Base-by-base conservation (phyloP, 2,329 filamentous ascomycete species). In the Uncinocarpus reesii region DNA sequence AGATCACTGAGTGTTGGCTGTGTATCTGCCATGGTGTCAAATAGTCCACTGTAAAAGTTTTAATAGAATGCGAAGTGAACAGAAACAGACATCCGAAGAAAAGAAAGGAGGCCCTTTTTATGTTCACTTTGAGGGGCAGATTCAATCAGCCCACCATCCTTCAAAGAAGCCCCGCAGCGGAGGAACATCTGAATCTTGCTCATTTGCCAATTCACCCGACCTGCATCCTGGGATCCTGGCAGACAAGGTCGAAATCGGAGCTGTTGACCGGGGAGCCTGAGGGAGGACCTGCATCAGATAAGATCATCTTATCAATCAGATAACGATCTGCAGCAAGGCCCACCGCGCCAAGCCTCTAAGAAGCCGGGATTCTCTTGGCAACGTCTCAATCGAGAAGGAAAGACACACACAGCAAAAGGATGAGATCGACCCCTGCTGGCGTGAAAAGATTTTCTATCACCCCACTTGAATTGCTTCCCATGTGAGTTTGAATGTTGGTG, bases 301-400 rank as follows among this genome's bases (percentile, higher is more conserved):
- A 47, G 44, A 47, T 47, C 21, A 47, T 47, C 44, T 47, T 47
- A 47, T 47, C 44, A 40, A 47, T 47, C 44, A 36, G 42, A 37
- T 36, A 37, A 20, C 13, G 31, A 45, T 45, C 32, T 28, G 20
- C 20, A 16, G 7, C 18, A 8, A 20, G 32, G n/a, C 20, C 31
- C 31, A 36, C 31, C 26, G 36, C 20, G 32, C 31, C 16, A 41
- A 29, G 24, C 3, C 35, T 3, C 7, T 3, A 16, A 37, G n/a
- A 37, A n/a, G n/a, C n/a, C n/a, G n/a, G 2, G 18, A 16, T 21
- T 6, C 21, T 7, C 3, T 21, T 23, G 6, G 20, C 4, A 7
- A 26, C 7, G 35, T 37, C 18, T 23, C 35, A 37, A 23, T 10
- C 21, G 6, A 37, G 13, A 18, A n/a, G 15, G 31, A 21, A 8